Conservation (phyloP, 148 eudicot species). For the Silene latifolia region DNA sequence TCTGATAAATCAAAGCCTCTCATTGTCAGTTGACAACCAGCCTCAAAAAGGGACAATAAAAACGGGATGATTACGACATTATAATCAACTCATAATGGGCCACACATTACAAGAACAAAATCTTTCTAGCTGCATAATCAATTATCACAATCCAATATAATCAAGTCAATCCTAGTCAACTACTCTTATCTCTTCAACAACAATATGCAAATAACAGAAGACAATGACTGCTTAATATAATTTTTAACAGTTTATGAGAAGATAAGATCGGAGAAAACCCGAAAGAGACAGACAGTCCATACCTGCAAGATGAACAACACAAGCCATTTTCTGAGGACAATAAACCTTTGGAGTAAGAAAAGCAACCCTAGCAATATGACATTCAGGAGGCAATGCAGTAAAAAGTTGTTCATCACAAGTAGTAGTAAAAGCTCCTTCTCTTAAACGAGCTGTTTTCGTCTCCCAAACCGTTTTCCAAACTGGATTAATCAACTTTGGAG, state of each 20-base stretch:
- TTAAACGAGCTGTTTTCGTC: conserved; percentile 60
- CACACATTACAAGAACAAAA: too few relatives aligned
- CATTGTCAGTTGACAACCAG: too few relatives aligned
- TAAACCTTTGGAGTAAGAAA: conserved; percentile 69
- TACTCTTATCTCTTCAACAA: background rate
- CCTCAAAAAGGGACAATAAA: too few relatives aligned
- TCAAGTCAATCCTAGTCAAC: conserved; percentile 8
- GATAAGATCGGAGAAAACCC: too few relatives aligned
- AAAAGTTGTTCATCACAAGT: conserved; percentile 86
- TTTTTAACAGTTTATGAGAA: too few relatives aligned
- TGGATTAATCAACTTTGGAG: conserved; percentile 69
- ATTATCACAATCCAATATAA: background rate
- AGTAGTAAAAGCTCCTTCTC: conserved; percentile 82
- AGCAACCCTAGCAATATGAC: conserved; percentile 89
- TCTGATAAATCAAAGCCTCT: too few relatives aligned
- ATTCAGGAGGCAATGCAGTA: conserved; percentile 90
- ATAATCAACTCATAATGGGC: too few relatives aligned
- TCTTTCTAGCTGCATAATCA: background rate
- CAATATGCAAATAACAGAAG: background rate
- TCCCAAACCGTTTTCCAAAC: conserved; percentile 92
- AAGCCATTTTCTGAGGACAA: conserved; percentile 69
- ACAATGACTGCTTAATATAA: too few relatives aligned
- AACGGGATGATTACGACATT: too few relatives aligned
- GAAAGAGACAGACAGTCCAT: background rate
- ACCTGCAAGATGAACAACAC: conserved; percentile 99